A percentile compares a stretch with the other conserved stretches of the same genome.
Conservation (phyloP, 108 stramenopile species). For the Cyclotella choctawhatcheeana region DNA sequence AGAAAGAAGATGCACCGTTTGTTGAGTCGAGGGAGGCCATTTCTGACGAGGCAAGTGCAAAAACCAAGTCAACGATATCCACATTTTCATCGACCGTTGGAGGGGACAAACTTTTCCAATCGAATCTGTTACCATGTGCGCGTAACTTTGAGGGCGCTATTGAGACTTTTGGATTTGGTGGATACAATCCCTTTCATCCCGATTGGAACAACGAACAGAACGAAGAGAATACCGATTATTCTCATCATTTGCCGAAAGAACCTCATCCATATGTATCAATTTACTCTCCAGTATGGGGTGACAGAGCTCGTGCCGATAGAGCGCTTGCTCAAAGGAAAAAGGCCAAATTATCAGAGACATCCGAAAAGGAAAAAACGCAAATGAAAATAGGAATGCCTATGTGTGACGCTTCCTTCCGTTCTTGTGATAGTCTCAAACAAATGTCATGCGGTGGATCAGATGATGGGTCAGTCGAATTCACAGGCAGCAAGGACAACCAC, state of each 20-base stretch:
- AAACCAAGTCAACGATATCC: slow-evolving; percentile 25
- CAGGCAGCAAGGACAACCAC: not conserved
- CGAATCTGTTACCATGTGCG: slow-evolving; percentile 39
- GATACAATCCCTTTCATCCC: slow-evolving; percentile 53
- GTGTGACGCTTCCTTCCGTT: not conserved
- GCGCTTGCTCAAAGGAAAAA: slow-evolving; percentile 39
- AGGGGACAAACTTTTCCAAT: slow-evolving; percentile 31
- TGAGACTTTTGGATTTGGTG: slow-evolving; percentile 78
- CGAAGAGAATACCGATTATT: not conserved
- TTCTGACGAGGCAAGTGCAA: slow-evolving; percentile 20
- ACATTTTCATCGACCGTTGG: slow-evolving; percentile 17
- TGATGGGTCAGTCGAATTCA: not conserved
- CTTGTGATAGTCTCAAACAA: not conserved
- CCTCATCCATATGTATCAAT: slow-evolving; percentile 58
- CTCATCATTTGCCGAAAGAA: slow-evolving; percentile 6
- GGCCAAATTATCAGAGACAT: slow-evolving; percentile 13
- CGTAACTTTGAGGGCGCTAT: slow-evolving; percentile 80
- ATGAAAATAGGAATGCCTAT: not conserved
- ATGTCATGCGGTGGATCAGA: not conserved
- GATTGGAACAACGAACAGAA: slow-evolving; percentile 23
- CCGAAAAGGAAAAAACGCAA: slow-evolving; percentile 17
- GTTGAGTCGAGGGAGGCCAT: too few relatives aligned
- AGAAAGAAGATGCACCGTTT: not conserved
- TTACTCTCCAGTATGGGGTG: slow-evolving; percentile 68
- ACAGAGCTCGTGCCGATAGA: slow-evolving; percentile 40